These are phyloP conservation scores for Shiraia bambusicola DNA, from an alignment of 2,329 filamentous ascomycete species.

Conservation along the genomic window DNA sequence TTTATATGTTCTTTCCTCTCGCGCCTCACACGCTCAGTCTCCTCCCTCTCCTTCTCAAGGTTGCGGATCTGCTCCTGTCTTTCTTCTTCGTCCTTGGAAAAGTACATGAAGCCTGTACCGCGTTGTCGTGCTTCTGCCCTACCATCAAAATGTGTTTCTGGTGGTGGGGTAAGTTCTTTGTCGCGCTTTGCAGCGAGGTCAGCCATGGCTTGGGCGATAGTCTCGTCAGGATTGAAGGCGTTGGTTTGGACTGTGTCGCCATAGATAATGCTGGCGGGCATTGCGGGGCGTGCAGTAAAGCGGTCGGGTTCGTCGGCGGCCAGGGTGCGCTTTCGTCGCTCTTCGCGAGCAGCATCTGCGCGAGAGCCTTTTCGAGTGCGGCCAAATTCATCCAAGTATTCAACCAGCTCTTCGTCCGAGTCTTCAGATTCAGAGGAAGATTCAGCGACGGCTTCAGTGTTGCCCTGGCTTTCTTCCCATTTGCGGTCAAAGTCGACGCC, in stretches of 20 bases:
- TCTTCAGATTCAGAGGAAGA: slow-evolving; percentile 37
- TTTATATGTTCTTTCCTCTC: slow-evolving; percentile 52
- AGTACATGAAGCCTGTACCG: slow-evolving; percentile 89
- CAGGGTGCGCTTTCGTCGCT: slow-evolving; percentile 58
- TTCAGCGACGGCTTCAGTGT: slow-evolving; percentile 47
- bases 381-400: slow-evolving; percentile 91
- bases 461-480: slow-evolving; percentile 72
- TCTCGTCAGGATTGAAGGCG: slow-evolving; percentile 77
- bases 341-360: slow-evolving; percentile 65
- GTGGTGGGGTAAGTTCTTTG: slow-evolving; percentile 75
- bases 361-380: slow-evolving; percentile 73
- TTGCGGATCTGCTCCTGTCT: slow-evolving; percentile 73
- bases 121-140: slow-evolving; percentile 80
- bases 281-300: slow-evolving; percentile 67
- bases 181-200: slow-evolving; percentile 76
- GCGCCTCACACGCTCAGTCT: slow-evolving; percentile 66
- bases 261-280: slow-evolving; percentile 73
- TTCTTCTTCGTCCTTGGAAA: slow-evolving; percentile 72
- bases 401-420: slow-evolving; percentile 66
- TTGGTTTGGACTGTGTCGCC: slow-evolving; percentile 81
- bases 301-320: slow-evolving; percentile 64
- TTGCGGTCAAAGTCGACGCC: slow-evolving; percentile 94
- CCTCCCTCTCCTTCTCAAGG: slow-evolving; percentile 65
- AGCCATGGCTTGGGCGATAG: slow-evolving; percentile 68
- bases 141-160: slow-evolving; percentile 82